Percentiles rank a stretch among this genome's conserved stretches.
Evolutionary conservation across 2,329 filamentous ascomycete species (phyloP).

Genomic region (Cladosporium sp.): DNA sequence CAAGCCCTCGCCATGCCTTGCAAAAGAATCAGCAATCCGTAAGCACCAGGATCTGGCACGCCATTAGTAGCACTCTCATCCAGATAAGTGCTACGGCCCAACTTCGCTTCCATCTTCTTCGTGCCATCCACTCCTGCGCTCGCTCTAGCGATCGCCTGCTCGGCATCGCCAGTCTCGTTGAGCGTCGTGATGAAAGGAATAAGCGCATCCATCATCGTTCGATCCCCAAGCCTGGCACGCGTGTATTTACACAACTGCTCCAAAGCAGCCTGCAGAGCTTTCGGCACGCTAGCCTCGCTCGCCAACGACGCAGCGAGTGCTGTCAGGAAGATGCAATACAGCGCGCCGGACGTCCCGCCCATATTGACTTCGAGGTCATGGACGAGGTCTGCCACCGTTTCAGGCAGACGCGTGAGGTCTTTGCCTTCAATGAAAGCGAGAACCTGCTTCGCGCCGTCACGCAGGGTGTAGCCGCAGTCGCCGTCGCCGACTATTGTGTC

Average conservation of each 20-base stretch:
- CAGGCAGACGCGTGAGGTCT: constrained; percentile 26
- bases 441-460: constrained; percentile 33
- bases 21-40: constrained; percentile 33
- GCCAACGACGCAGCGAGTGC: constrained; percentile 27
- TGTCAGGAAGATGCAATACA: constrained; percentile 35
- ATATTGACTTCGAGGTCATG: constrained; percentile 33
- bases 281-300: constrained; percentile 19
- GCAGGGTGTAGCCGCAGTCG: constrained; percentile 34
- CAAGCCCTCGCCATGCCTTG: constrained; percentile 26
- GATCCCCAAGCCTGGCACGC: constrained; percentile 30
- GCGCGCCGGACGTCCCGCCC: constrained; percentile 33
- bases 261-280: constrained; percentile 26
- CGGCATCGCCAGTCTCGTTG: constrained; percentile 18
- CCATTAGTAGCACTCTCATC: constrained; percentile 34
- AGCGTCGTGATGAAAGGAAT: constrained; percentile 32
- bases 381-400: constrained; percentile 26
- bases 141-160: constrained; percentile 24
- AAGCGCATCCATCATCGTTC: constrained; percentile 35
- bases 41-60: constrained; percentile 35
- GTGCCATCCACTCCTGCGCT: constrained; percentile 31
- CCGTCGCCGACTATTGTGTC: constrained; percentile 36
- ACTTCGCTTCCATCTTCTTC: constrained; percentile 32
- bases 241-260: constrained; percentile 32
- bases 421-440: constrained; percentile 29
- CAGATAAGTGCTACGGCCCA: constrained; percentile 33